Evolutionary conservation across 495 filamentous ascomycete species (phyloP).

Genomic region (Lasiosphaeria ovina): DNA sequence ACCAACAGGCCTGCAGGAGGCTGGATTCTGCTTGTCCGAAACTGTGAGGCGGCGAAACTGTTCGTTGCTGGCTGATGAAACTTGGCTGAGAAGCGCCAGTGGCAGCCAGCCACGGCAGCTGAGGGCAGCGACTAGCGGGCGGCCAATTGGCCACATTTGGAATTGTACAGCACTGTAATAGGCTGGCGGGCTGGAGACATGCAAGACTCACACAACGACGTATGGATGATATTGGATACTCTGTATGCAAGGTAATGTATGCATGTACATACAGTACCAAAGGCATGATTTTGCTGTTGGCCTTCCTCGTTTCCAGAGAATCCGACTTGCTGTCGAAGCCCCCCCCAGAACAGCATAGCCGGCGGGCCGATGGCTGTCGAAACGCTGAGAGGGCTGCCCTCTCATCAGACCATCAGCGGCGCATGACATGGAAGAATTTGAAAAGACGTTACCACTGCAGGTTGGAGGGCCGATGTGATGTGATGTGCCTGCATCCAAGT

Average conservation of each 20-base stretch:
- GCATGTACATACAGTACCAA: not conserved
- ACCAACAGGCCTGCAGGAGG: too few species aligned
- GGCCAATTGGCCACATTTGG: too few species aligned
- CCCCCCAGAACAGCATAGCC: not conserved
- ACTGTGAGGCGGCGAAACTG: too few species aligned
- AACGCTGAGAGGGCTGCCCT: not conserved
- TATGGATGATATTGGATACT: not conserved
- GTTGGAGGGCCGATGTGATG: too few species aligned
- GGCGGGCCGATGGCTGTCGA: conserved; percentile 1
- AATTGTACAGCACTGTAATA: too few species aligned
- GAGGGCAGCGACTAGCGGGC: too few species aligned
- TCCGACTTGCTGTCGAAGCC: not conserved
- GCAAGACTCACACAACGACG: not conserved
- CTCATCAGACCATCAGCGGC: not conserved
- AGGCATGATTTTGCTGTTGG: not conserved
- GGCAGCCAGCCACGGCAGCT: too few species aligned
- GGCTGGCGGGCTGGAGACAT: not conserved
- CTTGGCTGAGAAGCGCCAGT: too few species aligned
- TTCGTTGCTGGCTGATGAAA: too few species aligned
- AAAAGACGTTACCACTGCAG: not conserved
- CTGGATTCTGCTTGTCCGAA: too few species aligned
- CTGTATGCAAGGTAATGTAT: too few species aligned
- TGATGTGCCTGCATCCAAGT: too few species aligned
- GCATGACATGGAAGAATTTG: conserved; percentile 3
- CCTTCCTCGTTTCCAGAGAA: not conserved